A percentile compares a stretch with the other conserved stretches of the same genome.
These are phyloP conservation scores for Trypanosoma scelopori DNA, from an alignment of 208 protist species.

Conservation along the genomic window DNA sequence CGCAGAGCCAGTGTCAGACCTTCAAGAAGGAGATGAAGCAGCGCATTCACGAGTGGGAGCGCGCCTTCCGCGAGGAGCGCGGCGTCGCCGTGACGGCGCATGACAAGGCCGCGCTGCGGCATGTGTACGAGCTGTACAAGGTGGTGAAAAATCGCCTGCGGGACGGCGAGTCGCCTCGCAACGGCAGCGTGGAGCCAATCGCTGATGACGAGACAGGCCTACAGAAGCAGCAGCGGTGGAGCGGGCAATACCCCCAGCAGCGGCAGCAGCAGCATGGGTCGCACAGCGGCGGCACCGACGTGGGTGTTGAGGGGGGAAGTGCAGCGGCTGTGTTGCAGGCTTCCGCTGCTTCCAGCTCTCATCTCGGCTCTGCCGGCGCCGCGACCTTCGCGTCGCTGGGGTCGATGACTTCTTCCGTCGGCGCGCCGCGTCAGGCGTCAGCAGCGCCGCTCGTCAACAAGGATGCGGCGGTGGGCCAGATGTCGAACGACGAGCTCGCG, in stretches of 20 bases:
- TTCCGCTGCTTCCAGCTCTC: background rate
- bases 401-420: slow-evolving; percentile 1
- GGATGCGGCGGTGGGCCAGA: slow-evolving; percentile 39
- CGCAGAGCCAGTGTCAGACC: slow-evolving; percentile 51
- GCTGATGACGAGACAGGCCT: slow-evolving; percentile 5
- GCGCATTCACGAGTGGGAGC: slow-evolving; percentile 89
- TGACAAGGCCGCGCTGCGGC: slow-evolving; percentile 68
- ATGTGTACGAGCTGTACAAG: slow-evolving; percentile 89
- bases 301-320: background rate
- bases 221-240: background rate
- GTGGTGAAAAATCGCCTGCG: slow-evolving; percentile 58
- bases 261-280: background rate
- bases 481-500: slow-evolving; percentile 56
- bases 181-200: slow-evolving; percentile 11
- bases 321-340: background rate
- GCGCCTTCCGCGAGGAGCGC: slow-evolving; percentile 56
- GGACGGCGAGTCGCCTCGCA: slow-evolving; percentile 33
- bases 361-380: background rate
- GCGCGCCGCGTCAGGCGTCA: background rate
- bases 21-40: slow-evolving; percentile 90
- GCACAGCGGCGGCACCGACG: background rate
- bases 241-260: no score
- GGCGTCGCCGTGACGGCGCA: slow-evolving; percentile 66
- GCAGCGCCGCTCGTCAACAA: background rate
- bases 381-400: background rate